These are phyloP conservation scores for Picea engelmannii DNA, from an alignment of 83 land plant genomes.

Conservation along the genomic window DNA sequence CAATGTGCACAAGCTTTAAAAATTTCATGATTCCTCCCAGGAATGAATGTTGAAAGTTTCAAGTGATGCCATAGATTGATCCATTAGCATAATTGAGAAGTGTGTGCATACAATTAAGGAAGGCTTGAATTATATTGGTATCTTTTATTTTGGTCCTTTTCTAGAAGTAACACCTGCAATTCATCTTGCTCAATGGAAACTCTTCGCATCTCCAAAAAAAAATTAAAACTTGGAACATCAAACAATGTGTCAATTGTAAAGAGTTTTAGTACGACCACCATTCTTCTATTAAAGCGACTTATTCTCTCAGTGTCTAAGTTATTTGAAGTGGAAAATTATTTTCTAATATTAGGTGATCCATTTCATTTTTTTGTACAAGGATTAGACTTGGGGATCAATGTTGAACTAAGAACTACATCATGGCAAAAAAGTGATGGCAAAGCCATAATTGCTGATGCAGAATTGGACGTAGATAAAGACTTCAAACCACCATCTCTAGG, in stretches of 20 bases:
- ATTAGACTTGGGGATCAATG: conserved; percentile 6
- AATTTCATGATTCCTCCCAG: neutral
- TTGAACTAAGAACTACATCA: conserved; percentile 7
- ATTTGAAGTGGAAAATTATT: conserved; percentile 20
- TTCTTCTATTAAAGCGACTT: conserved; percentile 34
- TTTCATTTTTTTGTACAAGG: conserved; percentile 8
- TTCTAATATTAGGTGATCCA: conserved; percentile 16
- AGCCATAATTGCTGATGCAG: conserved; percentile 52
- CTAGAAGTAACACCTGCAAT: conserved; percentile 14
- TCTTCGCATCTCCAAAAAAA: conserved; percentile 22
- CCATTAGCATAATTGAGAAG: neutral
- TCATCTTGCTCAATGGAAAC: conserved; percentile 24
- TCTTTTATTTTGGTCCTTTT: conserved; percentile 3
- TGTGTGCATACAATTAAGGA: neutral
- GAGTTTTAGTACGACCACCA: conserved; percentile 4
- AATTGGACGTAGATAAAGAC: conserved; percentile 50
- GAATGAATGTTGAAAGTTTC: neutral
- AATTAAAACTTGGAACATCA: conserved; percentile 8
- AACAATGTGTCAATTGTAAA: neutral
- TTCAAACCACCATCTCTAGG: neutral
- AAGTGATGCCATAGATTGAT: neutral
- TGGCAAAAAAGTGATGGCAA: neutral
- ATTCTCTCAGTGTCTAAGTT: conserved; percentile 29
- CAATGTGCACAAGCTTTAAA: neutral
- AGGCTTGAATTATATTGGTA: neutral